Evolutionary conservation across 2,329 filamentous ascomycete genomes (phyloP).

Genomic region (Trichoderma arundinaceum): DNA sequence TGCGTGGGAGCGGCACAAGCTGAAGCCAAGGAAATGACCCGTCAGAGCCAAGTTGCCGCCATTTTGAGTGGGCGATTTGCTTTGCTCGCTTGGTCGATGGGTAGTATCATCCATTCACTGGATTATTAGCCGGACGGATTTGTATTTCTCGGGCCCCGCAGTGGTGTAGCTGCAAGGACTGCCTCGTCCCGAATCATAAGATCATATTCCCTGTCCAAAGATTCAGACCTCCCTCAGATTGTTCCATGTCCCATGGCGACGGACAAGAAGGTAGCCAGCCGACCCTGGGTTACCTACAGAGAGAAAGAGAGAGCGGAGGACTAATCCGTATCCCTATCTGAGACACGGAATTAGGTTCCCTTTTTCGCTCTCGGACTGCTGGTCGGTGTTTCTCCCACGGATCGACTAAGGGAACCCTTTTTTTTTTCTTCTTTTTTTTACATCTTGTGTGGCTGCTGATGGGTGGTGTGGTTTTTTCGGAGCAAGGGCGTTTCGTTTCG

Average conservation of each 20-base stretch:
- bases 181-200: not conserved
- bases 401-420: not conserved
- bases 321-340: not conserved
- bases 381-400: not conserved
- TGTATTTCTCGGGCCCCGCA: not conserved
- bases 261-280: not conserved
- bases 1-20: not conserved
- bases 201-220: not conserved
- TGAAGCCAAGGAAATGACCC: not conserved
- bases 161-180: not conserved
- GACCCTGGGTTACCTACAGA: not conserved
- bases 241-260: not conserved
- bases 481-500: not conserved
- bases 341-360: slow-evolving; percentile 4
- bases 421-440: not conserved
- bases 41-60: not conserved
- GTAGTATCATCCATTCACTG: not conserved
- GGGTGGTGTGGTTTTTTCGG: not conserved
- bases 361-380: not conserved
- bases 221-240: not conserved
- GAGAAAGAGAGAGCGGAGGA: not conserved
- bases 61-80: not conserved
- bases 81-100: not conserved
- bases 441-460: not conserved
- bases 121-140: not conserved